Percentiles rank a stretch among this genome's conserved stretches.
These are phyloP conservation scores for Xylaria sp. DNA, from an alignment of 2,329 filamentous ascomycete genomes.

Conservation along the genomic window DNA sequence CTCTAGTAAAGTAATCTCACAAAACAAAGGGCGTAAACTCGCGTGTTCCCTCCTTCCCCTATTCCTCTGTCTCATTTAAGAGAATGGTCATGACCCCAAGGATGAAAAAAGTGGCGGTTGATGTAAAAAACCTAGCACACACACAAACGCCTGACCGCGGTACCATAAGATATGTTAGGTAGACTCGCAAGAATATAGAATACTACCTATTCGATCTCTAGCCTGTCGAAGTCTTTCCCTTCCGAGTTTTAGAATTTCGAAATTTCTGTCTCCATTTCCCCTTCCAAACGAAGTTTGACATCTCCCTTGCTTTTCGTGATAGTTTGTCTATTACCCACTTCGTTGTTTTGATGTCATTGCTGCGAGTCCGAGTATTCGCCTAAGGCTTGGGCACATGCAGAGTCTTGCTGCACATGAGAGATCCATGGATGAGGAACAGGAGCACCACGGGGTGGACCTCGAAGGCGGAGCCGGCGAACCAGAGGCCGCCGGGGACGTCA, in stretches of 20 bases:
- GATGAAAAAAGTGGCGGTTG: neutral
- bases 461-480: conserved; percentile 68
- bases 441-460: conserved; percentile 85
- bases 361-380: neutral
- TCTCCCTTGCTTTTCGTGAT: too few relatives aligned
- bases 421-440: conserved; percentile 87
- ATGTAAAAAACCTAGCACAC: neutral
- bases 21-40: neutral
- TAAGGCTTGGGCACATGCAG: conserved; percentile 92
- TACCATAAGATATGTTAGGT: neutral
- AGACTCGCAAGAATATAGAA: neutral
- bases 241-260: neutral
- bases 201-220: too few relatives aligned
- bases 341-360: neutral
- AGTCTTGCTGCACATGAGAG: conserved; percentile 93
- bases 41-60: neutral
- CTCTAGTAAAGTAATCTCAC: neutral
- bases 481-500: conserved; percentile 76
- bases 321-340: neutral
- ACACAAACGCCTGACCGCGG: neutral
- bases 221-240: too few relatives aligned
- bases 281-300: neutral
- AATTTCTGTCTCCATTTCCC: neutral
- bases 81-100: neutral
- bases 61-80: neutral